A percentile compares a stretch with the other conserved stretches of the same genome.
Evolutionary conservation across 139 green algal species (phyloP).

Genomic region (Auxenochlorella protothecoides): DNA sequence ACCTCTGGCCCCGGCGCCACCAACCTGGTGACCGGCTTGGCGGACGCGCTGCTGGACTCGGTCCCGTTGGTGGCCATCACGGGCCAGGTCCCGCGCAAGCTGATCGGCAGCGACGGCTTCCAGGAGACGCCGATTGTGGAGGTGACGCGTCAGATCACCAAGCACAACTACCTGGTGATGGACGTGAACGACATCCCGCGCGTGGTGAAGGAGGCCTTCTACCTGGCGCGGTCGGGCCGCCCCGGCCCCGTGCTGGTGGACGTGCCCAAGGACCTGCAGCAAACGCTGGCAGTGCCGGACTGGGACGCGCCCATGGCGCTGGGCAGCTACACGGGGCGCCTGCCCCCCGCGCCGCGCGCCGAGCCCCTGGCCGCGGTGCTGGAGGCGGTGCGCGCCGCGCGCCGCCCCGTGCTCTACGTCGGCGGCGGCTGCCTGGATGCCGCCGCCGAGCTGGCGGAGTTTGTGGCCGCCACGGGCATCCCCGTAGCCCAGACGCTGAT

Average conservation of each 20-base stretch:
- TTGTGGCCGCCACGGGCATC: slow-evolving; percentile 68
- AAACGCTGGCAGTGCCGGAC: slow-evolving; percentile 85
- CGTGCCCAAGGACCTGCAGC: slow-evolving; percentile 98
- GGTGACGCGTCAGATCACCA: slow-evolving; percentile 97
- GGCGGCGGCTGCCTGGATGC: slow-evolving; percentile 85
- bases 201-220: slow-evolving; percentile 95
- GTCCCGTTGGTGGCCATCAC: slow-evolving; percentile 98
- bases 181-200: slow-evolving; percentile 91
- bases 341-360: slow-evolving; percentile 44
- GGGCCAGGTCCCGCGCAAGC: slow-evolving; percentile 73
- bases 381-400: slow-evolving; percentile 41
- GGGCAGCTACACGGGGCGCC: slow-evolving; percentile 78
- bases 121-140: slow-evolving; percentile 99
- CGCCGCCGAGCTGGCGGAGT: slow-evolving; percentile 67
- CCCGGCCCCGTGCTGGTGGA: slow-evolving; percentile 61
- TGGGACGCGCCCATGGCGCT: slow-evolving; percentile 79
- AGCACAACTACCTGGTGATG: slow-evolving; percentile 99
- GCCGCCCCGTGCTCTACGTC: slow-evolving; percentile 67
- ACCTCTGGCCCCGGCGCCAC: slow-evolving; percentile 94
- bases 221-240: slow-evolving; percentile 80
- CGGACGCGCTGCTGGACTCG: slow-evolving; percentile 94
- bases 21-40: slow-evolving; percentile 97
- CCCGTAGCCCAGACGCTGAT: slow-evolving; percentile 92
- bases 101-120: slow-evolving; percentile 92
- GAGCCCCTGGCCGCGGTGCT: slow-evolving; percentile 25